Conservation (phyloP, 2,329 filamentous ascomycete species). For the Diaporthe sp. region DNA sequence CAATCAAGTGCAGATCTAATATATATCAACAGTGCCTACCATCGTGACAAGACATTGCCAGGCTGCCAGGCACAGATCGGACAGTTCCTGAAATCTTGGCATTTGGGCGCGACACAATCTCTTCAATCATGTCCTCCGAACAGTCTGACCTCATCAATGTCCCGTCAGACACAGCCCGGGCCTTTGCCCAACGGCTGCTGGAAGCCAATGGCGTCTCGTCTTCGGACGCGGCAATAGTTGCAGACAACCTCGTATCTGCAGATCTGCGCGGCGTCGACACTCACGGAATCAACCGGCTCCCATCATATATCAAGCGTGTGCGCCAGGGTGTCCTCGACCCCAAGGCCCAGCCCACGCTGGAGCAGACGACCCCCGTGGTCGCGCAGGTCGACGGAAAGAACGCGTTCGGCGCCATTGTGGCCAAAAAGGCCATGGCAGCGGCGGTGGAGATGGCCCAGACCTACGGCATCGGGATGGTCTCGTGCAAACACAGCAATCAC, state of each 20-base stretch:
- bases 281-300: conserved; percentile 81
- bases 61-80: not conserved
- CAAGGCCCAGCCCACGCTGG: conserved; percentile 66
- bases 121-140: conserved; percentile 11
- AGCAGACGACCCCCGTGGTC: conserved; percentile 75
- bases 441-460: conserved; percentile 74
- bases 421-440: conserved; percentile 70
- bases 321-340: conserved; percentile 75
- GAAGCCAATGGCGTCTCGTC: conserved; percentile 68
- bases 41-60: not conserved
- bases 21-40: not conserved
- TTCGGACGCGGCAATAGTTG: conserved; percentile 69
- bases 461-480: conserved; percentile 80
- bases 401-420: conserved; percentile 80
- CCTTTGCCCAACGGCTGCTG: conserved; percentile 66
- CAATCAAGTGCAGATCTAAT: not conserved
- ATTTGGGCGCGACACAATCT: no score
- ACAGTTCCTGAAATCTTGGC: no score
- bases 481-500: conserved; percentile 81
- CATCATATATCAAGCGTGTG: conserved; percentile 80
- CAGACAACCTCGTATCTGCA: conserved; percentile 76
- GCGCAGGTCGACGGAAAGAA: conserved; percentile 74
- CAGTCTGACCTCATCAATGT: conserved; percentile 27
- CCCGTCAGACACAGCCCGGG: conserved; percentile 33
- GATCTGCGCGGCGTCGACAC: conserved; percentile 84